A percentile compares a stretch with the other conserved stretches of the same genome.
Evolutionary conservation across 306 rosid species (phyloP).

Genomic region (Vachellia pachyceras): DNA sequence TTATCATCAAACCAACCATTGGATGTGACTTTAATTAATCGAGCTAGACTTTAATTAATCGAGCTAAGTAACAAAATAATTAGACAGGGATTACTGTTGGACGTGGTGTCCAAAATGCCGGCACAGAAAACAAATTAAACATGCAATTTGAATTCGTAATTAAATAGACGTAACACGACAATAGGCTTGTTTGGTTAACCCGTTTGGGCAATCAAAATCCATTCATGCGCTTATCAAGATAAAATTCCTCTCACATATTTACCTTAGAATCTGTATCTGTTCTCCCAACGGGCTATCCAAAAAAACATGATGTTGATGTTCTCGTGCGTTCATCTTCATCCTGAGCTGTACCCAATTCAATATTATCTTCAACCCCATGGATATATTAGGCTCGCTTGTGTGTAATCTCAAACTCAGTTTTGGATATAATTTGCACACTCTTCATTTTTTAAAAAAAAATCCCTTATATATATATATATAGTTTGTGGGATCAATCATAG

Average conservation of each 20-base stretch:
- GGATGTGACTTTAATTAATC: neutral
- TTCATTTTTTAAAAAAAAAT: too few species aligned
- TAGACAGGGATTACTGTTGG: neutral
- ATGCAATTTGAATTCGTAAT: neutral
- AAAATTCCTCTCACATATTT: too few species aligned
- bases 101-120: conserved; percentile 30
- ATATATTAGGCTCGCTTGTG: neutral
- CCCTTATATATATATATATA: too few species aligned
- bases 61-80: neutral
- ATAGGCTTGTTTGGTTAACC: too few species aligned
- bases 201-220: too few species aligned
- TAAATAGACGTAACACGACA: neutral
- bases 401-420: neutral
- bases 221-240: too few species aligned
- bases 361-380: neutral
- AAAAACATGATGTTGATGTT: neutral
- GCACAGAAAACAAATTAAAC: conserved; percentile 7
- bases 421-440: neutral
- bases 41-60: too few species aligned
- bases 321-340: neutral
- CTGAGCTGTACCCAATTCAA: neutral
- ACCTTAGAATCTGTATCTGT: too few species aligned
- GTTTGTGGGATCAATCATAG: too few species aligned
- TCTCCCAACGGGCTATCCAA: too few species aligned
- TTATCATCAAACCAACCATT: neutral